phyloP scores from a whole-genome alignment of 2,329 filamentous ascomycete species.

The Alternaria gansuensis region DNA sequence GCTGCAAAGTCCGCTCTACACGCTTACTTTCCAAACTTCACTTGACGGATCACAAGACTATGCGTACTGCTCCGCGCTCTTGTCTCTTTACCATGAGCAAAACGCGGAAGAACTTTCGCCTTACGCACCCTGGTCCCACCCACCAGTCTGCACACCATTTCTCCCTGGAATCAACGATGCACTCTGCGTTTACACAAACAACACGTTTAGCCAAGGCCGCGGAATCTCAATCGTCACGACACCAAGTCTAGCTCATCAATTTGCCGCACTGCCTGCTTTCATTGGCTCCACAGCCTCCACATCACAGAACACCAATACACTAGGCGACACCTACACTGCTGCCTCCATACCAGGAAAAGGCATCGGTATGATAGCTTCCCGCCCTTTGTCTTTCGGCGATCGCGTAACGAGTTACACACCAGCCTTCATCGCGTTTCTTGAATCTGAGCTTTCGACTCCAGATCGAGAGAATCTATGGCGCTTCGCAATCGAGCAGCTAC shows the following conservation, averaged over 20 bases:
- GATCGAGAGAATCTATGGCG: constrained; percentile 44
- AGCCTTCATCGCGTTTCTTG: constrained; percentile 43
- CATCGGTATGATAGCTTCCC: constrained; percentile 43
- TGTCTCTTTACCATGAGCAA: accelerated
- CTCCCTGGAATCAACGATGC: constrained; percentile 34
- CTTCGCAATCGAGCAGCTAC: constrained; percentile 40
- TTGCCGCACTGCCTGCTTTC: constrained; percentile 40
- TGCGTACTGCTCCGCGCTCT: neutral
- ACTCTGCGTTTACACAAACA: constrained; percentile 46
- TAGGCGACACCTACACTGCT: constrained; percentile 31
- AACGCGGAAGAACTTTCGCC: neutral
- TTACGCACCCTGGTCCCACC: constrained; percentile 38
- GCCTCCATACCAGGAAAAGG: constrained; percentile 42
- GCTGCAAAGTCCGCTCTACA: constrained; percentile 31
- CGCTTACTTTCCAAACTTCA: constrained; percentile 26
- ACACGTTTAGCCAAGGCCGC: constrained; percentile 38
- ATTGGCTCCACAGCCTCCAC: constrained; percentile 20
- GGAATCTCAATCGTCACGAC: constrained; percentile 51
- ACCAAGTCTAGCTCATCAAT: constrained; percentile 34
- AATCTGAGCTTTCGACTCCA: constrained; percentile 37
- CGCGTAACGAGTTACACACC: constrained; percentile 46
- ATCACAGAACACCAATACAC: constrained; percentile 31
- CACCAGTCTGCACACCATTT: constrained; percentile 38
- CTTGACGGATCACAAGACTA: constrained; percentile 20
- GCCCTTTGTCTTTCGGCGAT: constrained; percentile 33